A percentile compares a stretch with the other conserved stretches of the same genome.
Evolutionary conservation across 1,284 basidiomycete genomes (phyloP).

Genomic region (Leccinum colubrinum): DNA sequence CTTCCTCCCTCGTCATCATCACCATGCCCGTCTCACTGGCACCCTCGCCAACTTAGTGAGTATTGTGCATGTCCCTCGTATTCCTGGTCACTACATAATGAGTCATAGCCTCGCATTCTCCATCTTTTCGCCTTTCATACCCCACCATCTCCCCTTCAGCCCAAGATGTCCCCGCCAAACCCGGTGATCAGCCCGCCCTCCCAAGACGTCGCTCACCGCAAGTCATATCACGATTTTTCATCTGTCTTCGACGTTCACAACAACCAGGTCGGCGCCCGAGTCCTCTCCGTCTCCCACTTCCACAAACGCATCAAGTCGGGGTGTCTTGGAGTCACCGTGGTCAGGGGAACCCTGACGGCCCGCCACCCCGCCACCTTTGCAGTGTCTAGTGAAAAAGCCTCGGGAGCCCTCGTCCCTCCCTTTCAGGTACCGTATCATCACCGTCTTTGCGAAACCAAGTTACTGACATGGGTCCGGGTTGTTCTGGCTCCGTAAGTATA

Average conservation of each 20-base stretch:
- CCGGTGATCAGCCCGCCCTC: not conserved
- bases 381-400: no score
- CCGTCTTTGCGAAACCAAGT: no score
- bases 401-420: no score
- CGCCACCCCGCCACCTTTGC: no score
- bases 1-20: no score
- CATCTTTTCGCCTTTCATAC: not conserved
- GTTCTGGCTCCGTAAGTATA: no score
- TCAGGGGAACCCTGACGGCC: conserved; percentile 38
- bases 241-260: conserved; percentile 2
- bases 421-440: no score
- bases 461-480: no score
- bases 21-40: no score
- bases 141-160: not conserved
- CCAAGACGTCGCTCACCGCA: not conserved
- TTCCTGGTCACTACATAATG: not conserved
- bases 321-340: conserved; percentile 49
- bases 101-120: not conserved
- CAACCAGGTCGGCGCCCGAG: conserved; percentile 55
- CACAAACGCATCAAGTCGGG: conserved; percentile 43
- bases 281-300: conserved; percentile 56
- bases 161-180: not conserved
- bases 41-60: no score
- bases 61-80: no score
- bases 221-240: not conserved